phyloP scores from a whole-genome alignment of 257 asterid species.

The Marsdenia floribunda region DNA sequence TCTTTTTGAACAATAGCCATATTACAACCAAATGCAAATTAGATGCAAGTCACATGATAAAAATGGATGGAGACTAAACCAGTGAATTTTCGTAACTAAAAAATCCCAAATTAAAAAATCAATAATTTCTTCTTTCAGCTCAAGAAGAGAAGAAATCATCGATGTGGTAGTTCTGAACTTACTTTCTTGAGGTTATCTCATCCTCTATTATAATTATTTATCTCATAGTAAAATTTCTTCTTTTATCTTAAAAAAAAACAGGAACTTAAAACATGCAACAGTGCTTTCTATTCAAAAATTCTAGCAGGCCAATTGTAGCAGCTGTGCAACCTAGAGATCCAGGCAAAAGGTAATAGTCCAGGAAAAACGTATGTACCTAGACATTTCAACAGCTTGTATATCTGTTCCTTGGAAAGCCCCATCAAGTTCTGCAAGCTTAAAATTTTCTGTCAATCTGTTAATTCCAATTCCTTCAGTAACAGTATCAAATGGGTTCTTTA shows the following conservation, averaged over 20 bases:
- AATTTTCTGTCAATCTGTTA: slow-evolving; percentile 79
- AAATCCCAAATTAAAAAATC: background rate
- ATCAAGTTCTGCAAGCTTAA: slow-evolving; percentile 76
- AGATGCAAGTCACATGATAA: too few species aligned
- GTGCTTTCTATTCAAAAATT: background rate
- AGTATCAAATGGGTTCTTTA: slow-evolving; percentile 91
- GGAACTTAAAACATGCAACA: background rate
- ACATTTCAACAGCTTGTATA: slow-evolving; percentile 91
- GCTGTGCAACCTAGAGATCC: slow-evolving; percentile 2
- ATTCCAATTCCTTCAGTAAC: slow-evolving; percentile 95
- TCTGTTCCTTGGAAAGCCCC: slow-evolving; percentile 91
- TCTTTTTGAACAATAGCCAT: too few species aligned
- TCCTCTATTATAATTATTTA: background rate
- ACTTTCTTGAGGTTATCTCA: background rate
- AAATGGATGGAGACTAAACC: too few species aligned
- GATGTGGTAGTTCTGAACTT: background rate
- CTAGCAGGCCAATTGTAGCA: background rate
- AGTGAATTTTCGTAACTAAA: background rate
- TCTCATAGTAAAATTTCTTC: background rate
- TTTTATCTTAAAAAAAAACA: background rate
- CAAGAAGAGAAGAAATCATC: background rate
- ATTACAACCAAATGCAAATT: too few species aligned
- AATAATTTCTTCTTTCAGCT: background rate
- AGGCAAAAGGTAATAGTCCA: background rate
- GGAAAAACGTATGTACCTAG: slow-evolving; percentile 45